These are phyloP conservation scores for Rubus parviflorus DNA, from an alignment of 306 rosid genomes.

Conservation along the genomic window DNA sequence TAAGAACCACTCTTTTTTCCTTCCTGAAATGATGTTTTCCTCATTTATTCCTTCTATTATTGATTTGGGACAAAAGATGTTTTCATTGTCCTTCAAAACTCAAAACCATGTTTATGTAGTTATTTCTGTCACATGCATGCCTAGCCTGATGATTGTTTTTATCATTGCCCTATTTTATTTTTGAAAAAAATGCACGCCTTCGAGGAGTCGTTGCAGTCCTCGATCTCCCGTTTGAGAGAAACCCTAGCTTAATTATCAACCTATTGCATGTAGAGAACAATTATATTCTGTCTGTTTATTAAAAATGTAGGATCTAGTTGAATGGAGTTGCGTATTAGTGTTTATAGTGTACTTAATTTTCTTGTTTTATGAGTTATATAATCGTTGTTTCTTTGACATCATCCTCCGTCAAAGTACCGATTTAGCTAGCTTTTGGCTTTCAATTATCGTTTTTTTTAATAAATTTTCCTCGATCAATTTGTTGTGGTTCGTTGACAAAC, in stretches of 20 bases:
- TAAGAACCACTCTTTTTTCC: background rate
- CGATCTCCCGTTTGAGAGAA: background rate
- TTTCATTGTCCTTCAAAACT: background rate
- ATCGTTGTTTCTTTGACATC: too few species aligned
- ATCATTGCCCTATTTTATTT: slow-evolving; percentile 1
- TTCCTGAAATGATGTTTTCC: background rate
- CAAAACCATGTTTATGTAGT: background rate
- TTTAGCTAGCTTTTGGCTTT: too few species aligned
- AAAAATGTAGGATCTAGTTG: too few species aligned
- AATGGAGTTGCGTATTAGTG: background rate
- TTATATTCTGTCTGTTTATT: too few species aligned
- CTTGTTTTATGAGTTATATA: background rate
- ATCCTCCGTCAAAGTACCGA: too few species aligned
- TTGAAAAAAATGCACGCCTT: background rate
- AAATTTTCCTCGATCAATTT: too few species aligned
- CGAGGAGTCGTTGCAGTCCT: background rate
- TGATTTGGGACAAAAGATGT: background rate
- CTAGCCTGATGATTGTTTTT: slow-evolving; percentile 11
- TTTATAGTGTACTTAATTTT: background rate
- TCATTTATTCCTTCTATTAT: background rate
- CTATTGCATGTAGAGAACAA: too few species aligned
- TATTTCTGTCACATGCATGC: background rate
- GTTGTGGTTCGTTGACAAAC: too few species aligned
- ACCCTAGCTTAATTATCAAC: too few species aligned
- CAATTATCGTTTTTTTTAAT: too few species aligned